Conservation (phyloP, 805 yeast species). For the Pichia pseudocactophila region DNA sequence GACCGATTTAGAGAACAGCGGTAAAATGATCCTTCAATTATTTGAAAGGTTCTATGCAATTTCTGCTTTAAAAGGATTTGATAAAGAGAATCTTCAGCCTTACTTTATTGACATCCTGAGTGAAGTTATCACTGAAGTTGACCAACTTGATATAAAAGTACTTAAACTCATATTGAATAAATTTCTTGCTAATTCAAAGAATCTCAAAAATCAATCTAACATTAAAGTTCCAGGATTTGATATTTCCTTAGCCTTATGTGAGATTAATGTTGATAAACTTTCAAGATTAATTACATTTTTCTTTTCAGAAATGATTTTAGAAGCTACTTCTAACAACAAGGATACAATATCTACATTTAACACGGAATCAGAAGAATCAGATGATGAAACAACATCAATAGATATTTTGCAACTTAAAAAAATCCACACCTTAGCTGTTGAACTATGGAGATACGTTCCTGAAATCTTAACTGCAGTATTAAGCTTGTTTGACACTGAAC, state of each 20-base stretch:
- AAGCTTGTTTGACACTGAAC: conserved; percentile 73
- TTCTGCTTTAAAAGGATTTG: conserved; percentile 33
- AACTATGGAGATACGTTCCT: conserved; percentile 73
- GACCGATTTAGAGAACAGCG: conserved; percentile 63
- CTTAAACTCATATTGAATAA: conserved; percentile 58
- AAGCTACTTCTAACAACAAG: conserved; percentile 41
- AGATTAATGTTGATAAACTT: conserved; percentile 60
- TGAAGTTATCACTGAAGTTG: conserved; percentile 67
- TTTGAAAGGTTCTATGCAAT: conserved; percentile 58
- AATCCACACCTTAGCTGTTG: conserved; percentile 53
- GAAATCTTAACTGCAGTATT: conserved; percentile 63
- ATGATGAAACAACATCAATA: conserved; percentile 8
- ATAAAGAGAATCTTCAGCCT: conserved; percentile 35
- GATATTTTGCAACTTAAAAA: conserved; percentile 39
- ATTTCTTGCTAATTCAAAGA: conserved; percentile 34
- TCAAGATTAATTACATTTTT: conserved; percentile 70
- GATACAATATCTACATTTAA: conserved; percentile 42
- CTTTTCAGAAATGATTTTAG: conserved; percentile 67
- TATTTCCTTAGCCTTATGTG: conserved; percentile 60
- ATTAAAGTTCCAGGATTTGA: conserved; percentile 47
- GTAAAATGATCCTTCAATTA: conserved; percentile 40
- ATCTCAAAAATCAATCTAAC: conserved; percentile 11
- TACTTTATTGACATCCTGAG: conserved; percentile 62
- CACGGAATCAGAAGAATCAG: conserved; percentile 2
- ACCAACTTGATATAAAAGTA: conserved; percentile 49